Percentiles rank a stretch among this genome's conserved stretches.
phyloP scores from a whole-genome alignment of 371 early-diverging fungal genomes.

The Mucor racemosus region DNA sequence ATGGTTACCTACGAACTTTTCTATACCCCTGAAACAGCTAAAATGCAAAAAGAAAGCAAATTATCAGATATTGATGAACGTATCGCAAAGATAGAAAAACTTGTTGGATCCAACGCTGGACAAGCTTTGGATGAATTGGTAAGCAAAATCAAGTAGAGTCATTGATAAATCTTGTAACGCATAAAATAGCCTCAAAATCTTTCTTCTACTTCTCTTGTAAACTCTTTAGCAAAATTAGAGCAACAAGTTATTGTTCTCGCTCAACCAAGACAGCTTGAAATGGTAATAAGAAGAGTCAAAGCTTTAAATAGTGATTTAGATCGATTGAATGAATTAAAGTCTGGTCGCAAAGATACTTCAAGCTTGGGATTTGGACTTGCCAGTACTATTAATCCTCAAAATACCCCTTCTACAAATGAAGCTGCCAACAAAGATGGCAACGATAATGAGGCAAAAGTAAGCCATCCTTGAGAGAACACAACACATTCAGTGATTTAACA shows the following conservation, averaged over 20 bases:
- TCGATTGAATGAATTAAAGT: slow-evolving; percentile 70
- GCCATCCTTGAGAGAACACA: not conserved
- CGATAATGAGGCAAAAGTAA: slow-evolving; percentile 32
- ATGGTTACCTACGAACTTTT: slow-evolving; percentile 79
- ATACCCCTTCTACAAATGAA: slow-evolving; percentile 12
- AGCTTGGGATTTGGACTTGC: slow-evolving; percentile 30
- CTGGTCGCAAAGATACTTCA: slow-evolving; percentile 53
- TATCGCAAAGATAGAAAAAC: slow-evolving; percentile 76
- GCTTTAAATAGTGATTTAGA: slow-evolving; percentile 76
- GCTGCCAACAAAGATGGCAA: slow-evolving; percentile 24
- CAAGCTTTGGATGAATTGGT: slow-evolving; percentile 60
- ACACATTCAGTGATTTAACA: not conserved
- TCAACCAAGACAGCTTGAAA: slow-evolving; percentile 82
- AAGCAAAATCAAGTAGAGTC: not conserved
- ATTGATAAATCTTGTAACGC: not conserved
- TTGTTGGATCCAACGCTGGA: slow-evolving; percentile 75
- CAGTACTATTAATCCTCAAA: slow-evolving; percentile 9
- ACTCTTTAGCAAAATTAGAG: slow-evolving; percentile 76
- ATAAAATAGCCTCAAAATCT: slow-evolving; percentile 40
- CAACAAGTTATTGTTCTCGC: slow-evolving; percentile 78
- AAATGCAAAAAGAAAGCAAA: slow-evolving; percentile 64
- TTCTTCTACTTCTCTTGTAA: slow-evolving; percentile 59
- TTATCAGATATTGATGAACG: slow-evolving; percentile 78
- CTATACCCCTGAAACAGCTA: slow-evolving; percentile 73
- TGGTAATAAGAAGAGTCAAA: slow-evolving; percentile 73